Conservation (phyloP, 768 basidiomycete species). For the Termitomyces sp. region DNA sequence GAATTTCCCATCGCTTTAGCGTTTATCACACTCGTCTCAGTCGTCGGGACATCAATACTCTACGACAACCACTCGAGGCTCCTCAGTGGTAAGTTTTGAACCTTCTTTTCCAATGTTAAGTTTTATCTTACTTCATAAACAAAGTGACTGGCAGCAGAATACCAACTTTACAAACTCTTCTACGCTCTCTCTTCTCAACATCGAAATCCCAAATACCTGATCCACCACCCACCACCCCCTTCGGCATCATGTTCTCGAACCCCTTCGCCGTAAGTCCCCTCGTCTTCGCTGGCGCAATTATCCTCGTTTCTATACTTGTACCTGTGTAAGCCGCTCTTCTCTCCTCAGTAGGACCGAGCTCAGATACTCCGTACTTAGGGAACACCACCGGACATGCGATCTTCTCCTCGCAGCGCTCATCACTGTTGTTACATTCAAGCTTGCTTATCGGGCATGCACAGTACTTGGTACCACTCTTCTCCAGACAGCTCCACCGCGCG, state of each 20-base stretch:
- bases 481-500: conserved; percentile 80
- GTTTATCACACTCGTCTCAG: conserved; percentile 47
- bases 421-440: conserved; percentile 70
- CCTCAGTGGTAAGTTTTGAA: conserved; percentile 44
- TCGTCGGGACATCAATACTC: conserved; percentile 48
- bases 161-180: conserved; percentile 42
- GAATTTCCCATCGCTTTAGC: conserved; percentile 60
- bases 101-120: background rate
- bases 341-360: background rate
- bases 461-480: conserved; percentile 82
- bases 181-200: conserved; percentile 39
- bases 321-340: background rate
- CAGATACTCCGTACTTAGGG: conserved; percentile 14
- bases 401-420: conserved; percentile 77
- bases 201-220: conserved; percentile 25
- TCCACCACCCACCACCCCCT: conserved; percentile 25
- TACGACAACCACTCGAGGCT: conserved; percentile 64
- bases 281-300: conserved; percentile 46
- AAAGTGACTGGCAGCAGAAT: conserved; percentile 57
- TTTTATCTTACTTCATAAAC: background rate
- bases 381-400: conserved; percentile 70
- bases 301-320: conserved; percentile 22
- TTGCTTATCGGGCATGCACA: conserved; percentile 81
- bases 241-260: conserved; percentile 51
- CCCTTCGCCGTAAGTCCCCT: conserved; percentile 70